phyloP scores from a whole-genome alignment of 768 basidiomycete species.

The Chalciporus pseudorubinellus region DNA sequence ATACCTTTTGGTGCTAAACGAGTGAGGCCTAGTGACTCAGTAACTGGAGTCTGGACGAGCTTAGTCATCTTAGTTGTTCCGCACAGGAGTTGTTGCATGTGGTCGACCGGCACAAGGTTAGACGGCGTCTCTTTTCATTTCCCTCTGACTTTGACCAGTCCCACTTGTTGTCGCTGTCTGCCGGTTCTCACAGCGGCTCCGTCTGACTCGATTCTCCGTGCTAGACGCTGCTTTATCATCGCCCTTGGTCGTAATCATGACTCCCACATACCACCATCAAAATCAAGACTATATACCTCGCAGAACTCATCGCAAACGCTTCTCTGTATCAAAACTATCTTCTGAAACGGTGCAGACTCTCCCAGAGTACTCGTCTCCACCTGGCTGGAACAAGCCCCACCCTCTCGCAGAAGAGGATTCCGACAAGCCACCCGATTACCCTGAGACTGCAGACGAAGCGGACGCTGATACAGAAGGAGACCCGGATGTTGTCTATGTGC shows the following conservation, averaged over 20 bases:
- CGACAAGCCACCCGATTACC: slow-evolving; percentile 72
- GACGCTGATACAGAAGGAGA: slow-evolving; percentile 62
- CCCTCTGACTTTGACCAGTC: slow-evolving; percentile 9
- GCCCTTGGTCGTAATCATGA: slow-evolving; percentile 9
- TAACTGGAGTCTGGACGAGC: slow-evolving; percentile 6
- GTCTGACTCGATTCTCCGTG: slow-evolving; percentile 7
- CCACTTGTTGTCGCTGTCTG: slow-evolving; percentile 1
- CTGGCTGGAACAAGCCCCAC: slow-evolving; percentile 17
- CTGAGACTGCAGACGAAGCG: slow-evolving; percentile 73
- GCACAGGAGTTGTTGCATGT: slow-evolving; percentile 1
- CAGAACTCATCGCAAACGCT: slow-evolving; percentile 52
- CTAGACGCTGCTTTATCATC: background rate
- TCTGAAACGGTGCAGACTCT: slow-evolving; percentile 65
- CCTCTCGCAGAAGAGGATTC: slow-evolving; percentile 35
- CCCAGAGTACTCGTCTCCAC: slow-evolving; percentile 58
- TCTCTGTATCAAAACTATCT: slow-evolving; percentile 56
- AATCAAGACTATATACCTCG: slow-evolving; percentile 20
- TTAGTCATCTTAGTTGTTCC: slow-evolving; percentile 19
- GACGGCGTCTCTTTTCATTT: background rate
- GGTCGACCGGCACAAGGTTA: background rate
- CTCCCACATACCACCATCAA: slow-evolving; percentile 15
- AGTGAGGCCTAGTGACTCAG: no score
- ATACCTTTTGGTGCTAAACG: no score
- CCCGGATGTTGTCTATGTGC: slow-evolving; percentile 22
- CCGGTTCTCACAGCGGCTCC: slow-evolving; percentile 12